These are phyloP conservation scores for Halophytophthora polymorphica DNA, from an alignment of 352 stramenopile species.

Conservation along the genomic window DNA sequence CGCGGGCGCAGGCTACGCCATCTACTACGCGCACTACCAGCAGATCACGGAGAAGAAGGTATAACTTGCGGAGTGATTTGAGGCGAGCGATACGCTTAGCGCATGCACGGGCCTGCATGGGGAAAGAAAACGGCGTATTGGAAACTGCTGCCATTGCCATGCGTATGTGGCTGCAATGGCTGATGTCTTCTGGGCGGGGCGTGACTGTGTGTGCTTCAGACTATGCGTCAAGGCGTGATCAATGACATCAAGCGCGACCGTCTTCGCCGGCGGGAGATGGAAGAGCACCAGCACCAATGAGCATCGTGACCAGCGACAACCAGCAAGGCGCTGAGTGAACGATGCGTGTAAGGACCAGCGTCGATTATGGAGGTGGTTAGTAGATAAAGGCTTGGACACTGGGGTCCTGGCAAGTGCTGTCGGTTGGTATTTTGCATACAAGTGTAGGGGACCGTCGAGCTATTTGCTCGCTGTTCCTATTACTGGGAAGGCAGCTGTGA, in stretches of 20 bases:
- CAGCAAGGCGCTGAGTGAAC: background rate
- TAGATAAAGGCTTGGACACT: background rate
- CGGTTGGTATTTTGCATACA: background rate
- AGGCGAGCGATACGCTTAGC: background rate
- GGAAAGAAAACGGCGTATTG: too few species aligned
- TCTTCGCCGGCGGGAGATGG: slow-evolving; percentile 44
- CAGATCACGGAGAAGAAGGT: slow-evolving; percentile 74
- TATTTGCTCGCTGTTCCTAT: background rate
- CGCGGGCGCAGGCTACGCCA: slow-evolving; percentile 43
- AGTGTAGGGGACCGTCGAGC: too few species aligned
- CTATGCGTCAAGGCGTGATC: slow-evolving; percentile 75
- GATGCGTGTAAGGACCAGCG: background rate
- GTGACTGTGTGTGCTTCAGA: slow-evolving; percentile 12
- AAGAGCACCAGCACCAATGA: slow-evolving; percentile 31
- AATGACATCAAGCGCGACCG: slow-evolving; percentile 79
- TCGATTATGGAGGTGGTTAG: background rate
- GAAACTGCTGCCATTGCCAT: background rate
- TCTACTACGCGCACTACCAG: slow-evolving; percentile 83
- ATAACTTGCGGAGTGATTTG: slow-evolving; percentile 4
- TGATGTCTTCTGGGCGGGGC: background rate
- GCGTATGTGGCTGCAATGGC: background rate
- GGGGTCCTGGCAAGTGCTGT: too few species aligned
- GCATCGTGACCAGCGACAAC: background rate
- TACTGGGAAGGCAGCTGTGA: slow-evolving; percentile 5
- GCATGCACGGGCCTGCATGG: background rate